Conservation (phyloP, 345 rosid genomes). For the Geranium rotundifolium region DNA sequence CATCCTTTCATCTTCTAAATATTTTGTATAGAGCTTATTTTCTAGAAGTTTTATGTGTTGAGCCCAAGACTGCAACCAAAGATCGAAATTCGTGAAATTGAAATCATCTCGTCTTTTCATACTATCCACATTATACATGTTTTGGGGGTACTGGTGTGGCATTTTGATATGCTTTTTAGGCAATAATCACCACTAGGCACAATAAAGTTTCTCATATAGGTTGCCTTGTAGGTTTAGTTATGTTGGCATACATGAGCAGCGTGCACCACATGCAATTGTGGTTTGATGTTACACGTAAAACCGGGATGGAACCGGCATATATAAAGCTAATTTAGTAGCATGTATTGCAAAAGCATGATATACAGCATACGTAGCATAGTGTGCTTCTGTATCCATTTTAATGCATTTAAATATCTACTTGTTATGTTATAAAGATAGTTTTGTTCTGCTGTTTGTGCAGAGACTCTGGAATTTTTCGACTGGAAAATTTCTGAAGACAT, state of each 20-base stretch:
- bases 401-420: neutral
- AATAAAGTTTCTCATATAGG: neutral
- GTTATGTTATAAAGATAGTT: neutral
- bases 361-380: neutral
- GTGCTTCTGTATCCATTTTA: neutral
- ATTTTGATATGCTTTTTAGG: too few relatives aligned
- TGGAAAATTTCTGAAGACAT: constrained; percentile 73
- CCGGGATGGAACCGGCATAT: neutral
- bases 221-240: neutral
- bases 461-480: constrained; percentile 78
- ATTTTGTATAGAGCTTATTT: neutral
- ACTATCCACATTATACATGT: too few relatives aligned
- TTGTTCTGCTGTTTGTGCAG: constrained; percentile 23
- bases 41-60: neutral
- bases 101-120: too few relatives aligned
- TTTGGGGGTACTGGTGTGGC: too few relatives aligned
- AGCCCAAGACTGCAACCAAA: neutral
- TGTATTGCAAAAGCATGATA: neutral
- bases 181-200: neutral
- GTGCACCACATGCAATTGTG: neutral
- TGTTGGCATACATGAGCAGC: neutral
- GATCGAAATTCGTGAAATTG: too few relatives aligned
- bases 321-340: constrained; percentile 1
- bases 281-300: neutral
- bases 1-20: neutral